Base-by-base conservation (phyloP, 2,329 filamentous ascomycete species). In the Fusarium duplospermum region DNA sequence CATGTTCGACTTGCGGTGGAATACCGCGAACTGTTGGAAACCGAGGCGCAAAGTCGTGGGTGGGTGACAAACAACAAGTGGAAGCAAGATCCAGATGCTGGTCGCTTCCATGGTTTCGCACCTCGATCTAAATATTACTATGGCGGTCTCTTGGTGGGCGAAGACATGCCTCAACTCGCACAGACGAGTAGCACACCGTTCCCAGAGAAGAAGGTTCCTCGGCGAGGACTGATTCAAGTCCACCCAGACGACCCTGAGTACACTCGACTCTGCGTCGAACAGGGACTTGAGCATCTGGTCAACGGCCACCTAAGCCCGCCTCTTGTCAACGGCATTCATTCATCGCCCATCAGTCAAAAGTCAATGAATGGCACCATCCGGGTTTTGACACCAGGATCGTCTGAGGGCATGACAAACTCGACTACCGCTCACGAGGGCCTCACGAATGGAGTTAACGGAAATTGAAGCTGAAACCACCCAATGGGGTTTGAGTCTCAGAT, bases 61-160 rank as follows among this genome's bases (percentile, higher is more conserved):
- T 87, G 84, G 79, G 81, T 79, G 52, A 78, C 82, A 8, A 81
- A 83, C 4, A 82, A 84, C 64, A 91, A 91, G 78, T 92, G 89
- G 88, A 90, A 87, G 78, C 82, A 84, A 63, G 90, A 92, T 73
- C 88, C 89, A 2, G 88, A 88, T 66, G 84, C 84, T 1, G 84
- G 85, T 63, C 85, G 85, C n/a, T 86, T 84, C 67, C 82, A 86
- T 50, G 85, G 84, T 4, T 90, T 89, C 77, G 87, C 88, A 6
- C 90, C 90, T 2, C 83, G 87, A 67, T 86, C 85, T 73, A 90
- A 89, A 77, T 88, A 90, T 76, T 92, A 88, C 73, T 73, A 90
- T 73, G 88, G 91, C 76, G 91, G 90, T 35, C 74, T 82, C 10
- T 78, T 90, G 35, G 83, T 89, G 13, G 83, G 84, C 38, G 89